Percentiles rank a stretch among this genome's conserved stretches.
Evolutionary conservation across 2,329 filamentous ascomycete genomes (phyloP).

Genomic region (Penicillium sclerotigenum): DNA sequence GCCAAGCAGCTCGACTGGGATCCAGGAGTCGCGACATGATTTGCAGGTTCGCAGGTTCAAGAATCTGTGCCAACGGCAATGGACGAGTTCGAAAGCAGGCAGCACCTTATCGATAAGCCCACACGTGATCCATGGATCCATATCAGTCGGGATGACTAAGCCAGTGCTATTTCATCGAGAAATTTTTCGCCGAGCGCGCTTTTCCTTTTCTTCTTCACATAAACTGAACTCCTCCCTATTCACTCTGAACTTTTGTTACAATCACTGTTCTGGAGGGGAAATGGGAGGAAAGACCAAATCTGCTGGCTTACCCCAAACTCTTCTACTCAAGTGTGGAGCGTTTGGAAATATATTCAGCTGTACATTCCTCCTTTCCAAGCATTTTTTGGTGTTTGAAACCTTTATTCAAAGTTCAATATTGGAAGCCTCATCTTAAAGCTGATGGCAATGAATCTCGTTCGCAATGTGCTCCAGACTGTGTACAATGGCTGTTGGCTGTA

Average conservation of each 20-base stretch:
- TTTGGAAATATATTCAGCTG: slow-evolving; percentile 49
- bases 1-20: slow-evolving; percentile 40
- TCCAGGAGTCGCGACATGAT: slow-evolving; percentile 23
- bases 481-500: slow-evolving; percentile 55
- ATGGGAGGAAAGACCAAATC: slow-evolving; percentile 44
- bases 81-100: slow-evolving; percentile 7
- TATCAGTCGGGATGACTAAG: slow-evolving; percentile 11
- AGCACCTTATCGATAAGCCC: slow-evolving; percentile 36
- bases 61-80: not conserved
- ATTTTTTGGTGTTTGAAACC: not conserved
- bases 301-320: slow-evolving; percentile 48
- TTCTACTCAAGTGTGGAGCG: slow-evolving; percentile 41
- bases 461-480: slow-evolving; percentile 58
- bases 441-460: slow-evolving; percentile 30
- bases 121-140: slow-evolving; percentile 12
- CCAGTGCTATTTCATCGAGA: slow-evolving; percentile 20
- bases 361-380: slow-evolving; percentile 30
- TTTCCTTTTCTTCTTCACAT: slow-evolving; percentile 36
- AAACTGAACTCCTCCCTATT: slow-evolving; percentile 49
- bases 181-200: slow-evolving; percentile 14
- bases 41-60: slow-evolving; percentile 1
- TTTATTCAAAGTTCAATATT: not conserved
- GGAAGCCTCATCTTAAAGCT: not conserved
- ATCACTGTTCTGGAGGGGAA: slow-evolving; percentile 48
- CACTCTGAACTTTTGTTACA: slow-evolving; percentile 43